Conservation (phyloP, 495 filamentous ascomycete genomes). For the Penicillium waksmanii region DNA sequence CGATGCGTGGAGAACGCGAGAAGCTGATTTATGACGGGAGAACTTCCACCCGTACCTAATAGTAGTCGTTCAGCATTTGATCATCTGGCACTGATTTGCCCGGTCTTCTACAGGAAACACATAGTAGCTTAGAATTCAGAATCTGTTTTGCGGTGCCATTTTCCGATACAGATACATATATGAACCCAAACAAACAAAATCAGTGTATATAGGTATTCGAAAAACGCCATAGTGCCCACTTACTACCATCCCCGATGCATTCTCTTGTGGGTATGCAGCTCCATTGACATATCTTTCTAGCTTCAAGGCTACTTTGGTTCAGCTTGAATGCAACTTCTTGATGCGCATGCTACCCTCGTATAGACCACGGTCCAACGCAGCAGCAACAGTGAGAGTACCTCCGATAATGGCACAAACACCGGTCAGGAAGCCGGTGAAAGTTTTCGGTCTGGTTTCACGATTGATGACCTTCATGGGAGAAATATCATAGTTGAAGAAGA, state of each 20-base stretch:
- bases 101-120: too few relatives aligned
- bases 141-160: too few relatives aligned
- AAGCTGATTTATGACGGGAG: too few relatives aligned
- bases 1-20: too few relatives aligned
- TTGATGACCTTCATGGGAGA: conserved; percentile 99
- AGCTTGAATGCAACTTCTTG: conserved; percentile 77
- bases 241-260: conserved; percentile 8
- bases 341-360: conserved; percentile 85
- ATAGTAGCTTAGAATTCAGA: too few relatives aligned
- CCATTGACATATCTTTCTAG: background rate
- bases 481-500: conserved; percentile 99
- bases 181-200: conserved; percentile 19
- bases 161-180: too few relatives aligned
- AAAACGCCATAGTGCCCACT: conserved; percentile 37
- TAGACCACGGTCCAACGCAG: conserved; percentile 85
- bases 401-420: conserved; percentile 94
- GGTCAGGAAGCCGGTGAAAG: conserved; percentile 86
- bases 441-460: conserved; percentile 84
- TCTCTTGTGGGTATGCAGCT: conserved; percentile 11
- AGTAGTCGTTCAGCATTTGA: too few relatives aligned
- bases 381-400: conserved; percentile 93
- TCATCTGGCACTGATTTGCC: too few relatives aligned
- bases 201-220: conserved; percentile 34
- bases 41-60: too few relatives aligned
- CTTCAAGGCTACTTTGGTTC: conserved; percentile 12